Evolutionary conservation across 768 basidiomycete species (phyloP), one percentile per base, ranked within the genome.

Genomic region (Panaeolus papilionaceus): DNA sequence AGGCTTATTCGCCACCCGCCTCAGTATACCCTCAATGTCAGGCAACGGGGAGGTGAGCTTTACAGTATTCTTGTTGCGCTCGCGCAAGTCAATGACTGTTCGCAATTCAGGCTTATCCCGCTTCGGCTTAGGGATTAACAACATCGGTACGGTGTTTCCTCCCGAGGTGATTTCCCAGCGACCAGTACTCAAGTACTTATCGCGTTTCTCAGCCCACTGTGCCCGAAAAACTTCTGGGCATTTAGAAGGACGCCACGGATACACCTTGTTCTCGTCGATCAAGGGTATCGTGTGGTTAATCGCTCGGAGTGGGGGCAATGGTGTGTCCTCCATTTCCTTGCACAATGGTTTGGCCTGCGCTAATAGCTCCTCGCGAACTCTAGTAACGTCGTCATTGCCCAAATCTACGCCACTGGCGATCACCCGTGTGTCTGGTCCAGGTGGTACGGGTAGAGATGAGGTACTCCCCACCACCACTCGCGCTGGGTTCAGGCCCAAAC

Each of bases 231-330:
- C 71, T 20, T 82, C 77, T 0, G 79, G 77, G 66, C 82, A 84
- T 5, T 64, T 44, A 0, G 78, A 74, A 1, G 72, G 72, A 1
- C 74, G 64, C 81, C 80, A 85, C 0, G 69, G 61, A 61, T 82
- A 82, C 0, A 69, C 64, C 44, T 70, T 72, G 0, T 70, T 44
- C 28, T 76, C 72, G 58, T 83, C 78, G 20, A 82, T 82, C n/a
- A 84, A 64, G 0, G 75, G 78, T 6, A 84, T 83, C 0, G 38
- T 37, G 66, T 84, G 82, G 66, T 85, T 85, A 1, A 85, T 79
- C 0, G 67, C 80, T 1, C 79, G 38, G 3, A 82, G 61, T 0
- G 81, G 83, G 0, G 85, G 84, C 8, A 82, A 61, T 0, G 72
- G 73, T 0, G 77, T 79, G 9, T 80, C 77, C 10, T 61, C 67